Evolutionary conservation across 768 basidiomycete species (phyloP).

Genomic region (Boletus rex-veris): DNA sequence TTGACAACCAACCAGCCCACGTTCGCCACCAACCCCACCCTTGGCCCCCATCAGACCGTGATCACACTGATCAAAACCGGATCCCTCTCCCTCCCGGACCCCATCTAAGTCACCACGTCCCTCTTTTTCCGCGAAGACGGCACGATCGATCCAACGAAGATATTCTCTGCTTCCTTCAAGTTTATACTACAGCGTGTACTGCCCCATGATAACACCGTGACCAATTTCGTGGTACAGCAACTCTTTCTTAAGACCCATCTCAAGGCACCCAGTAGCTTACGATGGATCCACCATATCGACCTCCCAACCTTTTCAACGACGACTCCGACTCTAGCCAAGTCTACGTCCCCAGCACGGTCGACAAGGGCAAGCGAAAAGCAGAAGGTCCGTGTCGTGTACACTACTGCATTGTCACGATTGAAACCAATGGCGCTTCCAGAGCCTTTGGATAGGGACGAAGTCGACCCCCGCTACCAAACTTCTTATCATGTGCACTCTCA

Average conservation of each 20-base stretch:
- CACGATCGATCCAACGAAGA: slow-evolving; percentile 12
- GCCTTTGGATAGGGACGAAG: no score
- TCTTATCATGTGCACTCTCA: no score
- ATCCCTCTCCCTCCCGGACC: slow-evolving; percentile 13
- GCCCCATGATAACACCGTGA: no score
- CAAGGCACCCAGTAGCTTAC: not conserved
- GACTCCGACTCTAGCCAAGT: not conserved
- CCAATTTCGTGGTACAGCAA: not conserved
- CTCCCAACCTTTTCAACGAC: slow-evolving; percentile 11
- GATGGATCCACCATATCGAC: slow-evolving; percentile 10
- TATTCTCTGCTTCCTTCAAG: no score
- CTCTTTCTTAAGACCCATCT: slow-evolving; percentile 5
- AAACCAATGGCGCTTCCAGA: no score
- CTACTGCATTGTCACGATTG: no score
- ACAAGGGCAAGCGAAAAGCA: no score
- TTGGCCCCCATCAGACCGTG: slow-evolving; percentile 19
- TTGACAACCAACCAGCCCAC: no score
- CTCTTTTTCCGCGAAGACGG: slow-evolving; percentile 32
- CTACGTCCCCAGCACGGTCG: not conserved
- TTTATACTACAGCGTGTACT: no score
- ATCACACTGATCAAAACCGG: slow-evolving; percentile 19
- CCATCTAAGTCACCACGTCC: slow-evolving; percentile 19
- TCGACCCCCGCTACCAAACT: not conserved
- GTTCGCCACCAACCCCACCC: not conserved
- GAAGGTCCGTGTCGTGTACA: no score